These are phyloP conservation scores for Passalora sequoiae DNA, from an alignment of 2,329 filamentous ascomycete species.

Conservation along the genomic window DNA sequence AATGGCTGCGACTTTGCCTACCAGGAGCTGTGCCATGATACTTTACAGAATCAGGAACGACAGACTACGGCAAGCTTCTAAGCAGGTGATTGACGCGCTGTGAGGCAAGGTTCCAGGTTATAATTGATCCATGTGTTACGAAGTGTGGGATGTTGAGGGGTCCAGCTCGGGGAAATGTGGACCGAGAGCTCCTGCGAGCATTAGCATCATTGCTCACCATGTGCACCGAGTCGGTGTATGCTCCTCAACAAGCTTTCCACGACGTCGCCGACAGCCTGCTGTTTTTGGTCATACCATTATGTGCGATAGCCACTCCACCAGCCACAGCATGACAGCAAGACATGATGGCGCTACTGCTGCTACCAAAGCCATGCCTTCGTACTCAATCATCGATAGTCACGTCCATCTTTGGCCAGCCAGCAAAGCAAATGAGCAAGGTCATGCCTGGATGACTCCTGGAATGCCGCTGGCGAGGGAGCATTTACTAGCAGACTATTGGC, in stretches of 20 bases:
- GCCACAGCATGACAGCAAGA: no score
- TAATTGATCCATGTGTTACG: neutral
- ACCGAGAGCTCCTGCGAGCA: conserved; percentile 10
- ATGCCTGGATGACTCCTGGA: conserved; percentile 63
- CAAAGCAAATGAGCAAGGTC: conserved; percentile 54
- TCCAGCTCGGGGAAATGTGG: conserved; percentile 10
- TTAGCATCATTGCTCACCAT: no score
- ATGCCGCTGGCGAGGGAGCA: conserved; percentile 59
- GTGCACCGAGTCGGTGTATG: neutral
- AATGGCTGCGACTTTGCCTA: conserved; percentile 74
- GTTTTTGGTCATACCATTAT: no score
- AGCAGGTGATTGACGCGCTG: no score
- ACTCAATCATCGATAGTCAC: conserved; percentile 74
- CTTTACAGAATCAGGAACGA: neutral
- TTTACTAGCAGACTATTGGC: conserved; percentile 41
- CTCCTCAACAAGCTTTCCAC: conserved; percentile 2
- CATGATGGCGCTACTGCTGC: no score
- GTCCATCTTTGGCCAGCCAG: conserved; percentile 77
- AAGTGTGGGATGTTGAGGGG: conserved; percentile 2
- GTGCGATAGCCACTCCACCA: no score
- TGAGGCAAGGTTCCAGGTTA: conserved; percentile 4
- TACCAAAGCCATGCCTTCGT: conserved; percentile 25
- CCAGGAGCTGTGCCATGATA: conserved; percentile 48
- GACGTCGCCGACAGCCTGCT: no score
- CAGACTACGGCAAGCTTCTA: neutral